phyloP scores from a whole-genome alignment of 192 early-diverging fungal species.

The Backusella tarrabulga region DNA sequence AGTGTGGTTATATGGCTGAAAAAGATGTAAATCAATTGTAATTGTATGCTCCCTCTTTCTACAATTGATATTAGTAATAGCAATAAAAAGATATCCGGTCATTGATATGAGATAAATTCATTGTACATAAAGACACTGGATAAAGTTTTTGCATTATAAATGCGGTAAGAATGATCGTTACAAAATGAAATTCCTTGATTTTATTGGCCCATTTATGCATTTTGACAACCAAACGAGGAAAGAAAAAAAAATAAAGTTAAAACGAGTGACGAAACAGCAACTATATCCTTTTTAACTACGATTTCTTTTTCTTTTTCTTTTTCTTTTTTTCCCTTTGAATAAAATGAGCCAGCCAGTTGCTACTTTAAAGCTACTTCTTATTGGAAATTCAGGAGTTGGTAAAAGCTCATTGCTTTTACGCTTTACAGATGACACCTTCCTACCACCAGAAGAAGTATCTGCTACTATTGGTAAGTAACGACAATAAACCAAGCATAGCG shows the following conservation, averaged over 20 bases:
- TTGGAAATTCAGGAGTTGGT: conserved; percentile 94
- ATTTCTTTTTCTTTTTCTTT: neutral
- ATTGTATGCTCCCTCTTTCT: too few relatives aligned
- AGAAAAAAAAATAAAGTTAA: neutral
- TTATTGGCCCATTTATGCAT: neutral
- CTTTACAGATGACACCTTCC: conserved; percentile 92
- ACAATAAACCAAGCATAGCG: neutral
- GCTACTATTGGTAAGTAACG: conserved; percentile 72
- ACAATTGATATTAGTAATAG: too few relatives aligned
- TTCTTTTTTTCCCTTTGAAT: neutral
- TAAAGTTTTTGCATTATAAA: neutral
- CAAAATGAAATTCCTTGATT: neutral
- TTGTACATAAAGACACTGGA: too few relatives aligned
- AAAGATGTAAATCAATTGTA: neutral
- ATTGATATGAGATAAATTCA: too few relatives aligned
- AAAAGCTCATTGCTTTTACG: conserved; percentile 92
- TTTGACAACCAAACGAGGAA: neutral
- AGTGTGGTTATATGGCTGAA: conserved; percentile 17
- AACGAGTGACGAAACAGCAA: neutral
- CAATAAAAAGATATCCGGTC: too few relatives aligned
- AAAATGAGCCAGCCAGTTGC: conserved; percentile 28
- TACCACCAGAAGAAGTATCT: conserved; percentile 86
- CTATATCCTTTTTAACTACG: neutral
- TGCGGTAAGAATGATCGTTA: neutral
- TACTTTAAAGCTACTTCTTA: conserved; percentile 92